A percentile compares a stretch with the other conserved stretches of the same genome.
Evolutionary conservation across 1,139 yeast genomes (phyloP).

Genomic region (Debaryomyces psychrophilus): DNA sequence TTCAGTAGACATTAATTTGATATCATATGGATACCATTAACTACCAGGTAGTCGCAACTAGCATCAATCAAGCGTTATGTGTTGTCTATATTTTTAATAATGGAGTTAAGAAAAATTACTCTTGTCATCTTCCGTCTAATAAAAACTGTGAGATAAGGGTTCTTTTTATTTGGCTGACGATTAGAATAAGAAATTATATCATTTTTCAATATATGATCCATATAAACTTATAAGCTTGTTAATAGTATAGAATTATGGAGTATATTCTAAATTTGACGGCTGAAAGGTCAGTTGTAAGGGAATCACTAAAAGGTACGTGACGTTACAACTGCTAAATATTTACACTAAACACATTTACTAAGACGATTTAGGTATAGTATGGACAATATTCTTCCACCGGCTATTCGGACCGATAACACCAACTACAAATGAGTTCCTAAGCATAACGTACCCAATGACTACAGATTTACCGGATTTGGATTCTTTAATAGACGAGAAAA

Average conservation of each 20-base stretch:
- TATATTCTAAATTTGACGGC: conserved; percentile 41
- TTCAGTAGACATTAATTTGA: too few species aligned
- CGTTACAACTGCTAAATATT: neutral
- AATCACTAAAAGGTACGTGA: conserved; percentile 48
- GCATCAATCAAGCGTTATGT: neutral
- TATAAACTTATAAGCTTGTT: neutral
- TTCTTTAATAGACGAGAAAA: conserved; percentile 44
- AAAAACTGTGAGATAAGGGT: conserved; percentile 8
- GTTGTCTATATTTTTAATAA: neutral
- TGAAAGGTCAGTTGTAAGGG: conserved; percentile 48
- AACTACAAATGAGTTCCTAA: conserved; percentile 45
- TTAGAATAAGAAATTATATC: neutral
- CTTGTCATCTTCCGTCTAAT: neutral
- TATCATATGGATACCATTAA: neutral
- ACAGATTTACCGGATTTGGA: conserved; percentile 48
- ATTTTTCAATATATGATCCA: neutral
- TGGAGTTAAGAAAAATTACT: neutral
- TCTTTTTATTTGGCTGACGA: neutral
- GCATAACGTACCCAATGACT: conserved; percentile 50
- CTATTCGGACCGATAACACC: conserved; percentile 71
- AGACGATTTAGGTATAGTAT: conserved; percentile 54
- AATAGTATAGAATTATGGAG: conserved; percentile 32
- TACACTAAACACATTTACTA: conserved; percentile 16
- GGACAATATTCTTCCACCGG: conserved; percentile 71
- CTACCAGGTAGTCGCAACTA: neutral